These are phyloP conservation scores for Aureoboletus auriporus DNA, from an alignment of 768 basidiomycete species.

Conservation along the genomic window DNA sequence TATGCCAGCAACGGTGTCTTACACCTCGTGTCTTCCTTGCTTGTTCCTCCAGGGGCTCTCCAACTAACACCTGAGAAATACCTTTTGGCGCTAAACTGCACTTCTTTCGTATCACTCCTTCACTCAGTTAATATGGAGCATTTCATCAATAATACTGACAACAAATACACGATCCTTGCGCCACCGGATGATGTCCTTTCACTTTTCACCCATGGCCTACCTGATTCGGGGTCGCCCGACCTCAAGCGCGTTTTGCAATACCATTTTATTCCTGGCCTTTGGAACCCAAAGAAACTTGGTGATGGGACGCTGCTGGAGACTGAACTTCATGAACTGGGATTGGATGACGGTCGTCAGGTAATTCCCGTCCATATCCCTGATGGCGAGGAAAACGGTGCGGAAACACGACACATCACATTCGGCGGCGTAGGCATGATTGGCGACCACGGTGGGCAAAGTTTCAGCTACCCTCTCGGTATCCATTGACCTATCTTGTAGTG, in stretches of 20 bases:
- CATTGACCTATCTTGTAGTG: constrained; percentile 41
- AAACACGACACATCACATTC: constrained; percentile 63
- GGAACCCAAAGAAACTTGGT: constrained; percentile 64
- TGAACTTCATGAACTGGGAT: constrained; percentile 65
- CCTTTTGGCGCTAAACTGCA: constrained; percentile 88
- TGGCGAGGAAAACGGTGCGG: constrained; percentile 42
- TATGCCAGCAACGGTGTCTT: constrained; percentile 95
- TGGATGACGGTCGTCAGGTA: constrained; percentile 69
- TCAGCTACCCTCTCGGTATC: neutral
- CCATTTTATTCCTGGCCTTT: constrained; percentile 86
- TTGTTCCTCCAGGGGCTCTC: constrained; percentile 73
- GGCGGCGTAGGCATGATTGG: constrained; percentile 80
- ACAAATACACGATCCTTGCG: constrained; percentile 85
- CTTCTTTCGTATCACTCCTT: constrained; percentile 82
- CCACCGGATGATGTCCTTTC: constrained; percentile 82
- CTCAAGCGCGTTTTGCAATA: constrained; percentile 75
- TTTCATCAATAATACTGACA: constrained; percentile 66
- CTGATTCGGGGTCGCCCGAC: constrained; percentile 61
- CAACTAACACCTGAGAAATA: constrained; percentile 92
- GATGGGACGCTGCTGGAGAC: constrained; percentile 79
- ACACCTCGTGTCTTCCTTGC: constrained; percentile 80
- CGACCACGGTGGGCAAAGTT: constrained; percentile 56
- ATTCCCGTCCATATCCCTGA: constrained; percentile 60
- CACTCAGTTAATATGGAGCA: constrained; percentile 74
- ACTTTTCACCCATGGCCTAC: constrained; percentile 50